Evolutionary conservation across 1,284 basidiomycete genomes (phyloP).

Genomic region (Cutaneotrichosporon dermatis): DNA sequence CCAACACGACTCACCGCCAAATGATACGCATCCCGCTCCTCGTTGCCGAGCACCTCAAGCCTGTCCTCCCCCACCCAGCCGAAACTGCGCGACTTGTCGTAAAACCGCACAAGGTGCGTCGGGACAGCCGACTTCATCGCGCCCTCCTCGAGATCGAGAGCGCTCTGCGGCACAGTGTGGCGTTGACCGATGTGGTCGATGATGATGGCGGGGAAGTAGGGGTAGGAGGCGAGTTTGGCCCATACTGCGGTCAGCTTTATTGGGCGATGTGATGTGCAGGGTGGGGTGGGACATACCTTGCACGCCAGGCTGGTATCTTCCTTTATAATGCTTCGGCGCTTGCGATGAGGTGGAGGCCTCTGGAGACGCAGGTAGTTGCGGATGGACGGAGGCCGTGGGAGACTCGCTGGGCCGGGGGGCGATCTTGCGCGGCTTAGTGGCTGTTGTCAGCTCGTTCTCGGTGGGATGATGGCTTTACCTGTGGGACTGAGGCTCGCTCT

Average conservation of each 20-base stretch:
- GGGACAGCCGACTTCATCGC: constrained; percentile 19
- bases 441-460: no score
- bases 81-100: constrained; percentile 60
- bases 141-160: constrained; percentile 49
- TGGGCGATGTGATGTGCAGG: no score
- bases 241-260: constrained; percentile 42
- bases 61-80: constrained; percentile 56
- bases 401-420: no score
- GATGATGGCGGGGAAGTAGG: constrained; percentile 50
- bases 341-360: no score
- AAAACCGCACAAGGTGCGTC: constrained; percentile 61
- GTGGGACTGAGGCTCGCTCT: no score
- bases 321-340: no score
- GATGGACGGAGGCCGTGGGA: no score
- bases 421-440: no score
- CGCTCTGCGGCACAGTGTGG: constrained; percentile 54
- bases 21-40: constrained; percentile 47
- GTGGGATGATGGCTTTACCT: no score
- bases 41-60: constrained; percentile 57
- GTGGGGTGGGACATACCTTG: constrained; percentile 29
- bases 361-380: no score
- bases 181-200: constrained; percentile 50
- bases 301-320: no score
- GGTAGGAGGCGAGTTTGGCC: constrained; percentile 43
- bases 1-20: constrained; percentile 24